phyloP scores from a whole-genome alignment of 2,329 filamentous ascomycete genomes.

The Aspergillus cejpii region DNA sequence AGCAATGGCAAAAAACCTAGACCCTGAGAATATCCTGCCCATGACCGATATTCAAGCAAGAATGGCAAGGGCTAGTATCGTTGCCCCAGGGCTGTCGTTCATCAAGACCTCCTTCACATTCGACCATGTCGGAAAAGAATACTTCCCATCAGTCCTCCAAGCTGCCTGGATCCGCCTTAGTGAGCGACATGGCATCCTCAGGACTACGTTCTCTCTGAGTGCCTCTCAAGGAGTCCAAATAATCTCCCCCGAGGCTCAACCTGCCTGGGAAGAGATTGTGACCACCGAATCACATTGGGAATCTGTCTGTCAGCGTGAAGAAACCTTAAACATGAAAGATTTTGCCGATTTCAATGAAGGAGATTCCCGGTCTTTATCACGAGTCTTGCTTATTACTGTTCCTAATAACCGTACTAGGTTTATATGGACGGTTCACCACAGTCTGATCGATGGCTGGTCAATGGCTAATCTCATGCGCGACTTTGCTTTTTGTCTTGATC shows the following conservation, averaged over 20 bases:
- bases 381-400: conserved; percentile 4
- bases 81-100: neutral
- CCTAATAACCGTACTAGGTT: conserved; percentile 9
- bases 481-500: conserved; percentile 12
- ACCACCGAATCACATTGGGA: neutral
- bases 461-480: conserved; percentile 17
- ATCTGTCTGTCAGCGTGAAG: neutral
- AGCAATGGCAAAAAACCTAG: neutral
- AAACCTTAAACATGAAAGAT: neutral
- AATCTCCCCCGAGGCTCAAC: neutral
- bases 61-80: neutral
- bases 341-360: neutral
- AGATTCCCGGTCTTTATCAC: neutral
- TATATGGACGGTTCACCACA: conserved; percentile 32
- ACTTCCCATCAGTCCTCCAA: neutral
- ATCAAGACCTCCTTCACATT: neutral
- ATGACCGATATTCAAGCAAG: neutral
- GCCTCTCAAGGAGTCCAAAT: neutral
- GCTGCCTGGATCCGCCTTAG: neutral
- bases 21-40: neutral
- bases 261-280: neutral
- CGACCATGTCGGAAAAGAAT: neutral
- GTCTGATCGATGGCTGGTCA: conserved; percentile 31
- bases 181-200: neutral
- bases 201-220: neutral